A percentile compares a stretch with the other conserved stretches of the same genome.
Conservation (phyloP, 768 basidiomycete species). For the Rhizopogon salebrosus region DNA sequence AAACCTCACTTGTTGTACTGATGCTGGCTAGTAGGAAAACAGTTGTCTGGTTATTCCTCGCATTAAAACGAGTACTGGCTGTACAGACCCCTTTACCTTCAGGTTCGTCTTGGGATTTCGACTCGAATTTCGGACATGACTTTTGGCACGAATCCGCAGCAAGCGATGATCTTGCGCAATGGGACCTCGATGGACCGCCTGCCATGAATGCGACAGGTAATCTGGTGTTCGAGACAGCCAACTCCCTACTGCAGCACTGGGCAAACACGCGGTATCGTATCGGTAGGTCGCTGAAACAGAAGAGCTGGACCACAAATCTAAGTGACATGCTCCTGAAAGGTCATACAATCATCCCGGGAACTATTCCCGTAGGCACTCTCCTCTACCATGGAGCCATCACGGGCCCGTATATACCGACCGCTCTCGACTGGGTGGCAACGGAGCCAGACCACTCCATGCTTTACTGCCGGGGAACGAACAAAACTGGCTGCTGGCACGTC, state of each 20-base stretch:
- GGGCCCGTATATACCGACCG: constrained; percentile 18
- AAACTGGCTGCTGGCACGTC: constrained; percentile 22
- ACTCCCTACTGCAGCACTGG: constrained; percentile 35
- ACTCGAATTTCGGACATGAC: background rate
- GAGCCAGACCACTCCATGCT: constrained; percentile 34
- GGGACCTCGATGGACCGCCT: constrained; percentile 21
- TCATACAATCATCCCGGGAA: constrained; percentile 2
- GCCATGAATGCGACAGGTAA: constrained; percentile 23
- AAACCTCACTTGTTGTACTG: no score
- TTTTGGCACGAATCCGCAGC: no score
- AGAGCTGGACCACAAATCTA: background rate
- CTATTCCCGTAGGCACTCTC: constrained; percentile 20
- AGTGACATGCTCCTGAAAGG: background rate
- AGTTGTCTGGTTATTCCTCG: no score
- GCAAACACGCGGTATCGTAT: constrained; percentile 41
- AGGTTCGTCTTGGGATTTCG: no score
- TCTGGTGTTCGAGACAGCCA: constrained; percentile 29
- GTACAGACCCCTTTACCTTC: no score
- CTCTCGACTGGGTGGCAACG: constrained; percentile 29
- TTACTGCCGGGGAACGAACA: constrained; percentile 20
- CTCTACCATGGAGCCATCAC: constrained; percentile 20
- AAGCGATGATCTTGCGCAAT: background rate
- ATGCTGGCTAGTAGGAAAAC: no score
- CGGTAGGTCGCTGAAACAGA: constrained; percentile 20
- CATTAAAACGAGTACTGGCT: no score